Base-by-base conservation (phyloP, 2,329 filamentous ascomycete species). In the Delphinella strobiligena region DNA sequence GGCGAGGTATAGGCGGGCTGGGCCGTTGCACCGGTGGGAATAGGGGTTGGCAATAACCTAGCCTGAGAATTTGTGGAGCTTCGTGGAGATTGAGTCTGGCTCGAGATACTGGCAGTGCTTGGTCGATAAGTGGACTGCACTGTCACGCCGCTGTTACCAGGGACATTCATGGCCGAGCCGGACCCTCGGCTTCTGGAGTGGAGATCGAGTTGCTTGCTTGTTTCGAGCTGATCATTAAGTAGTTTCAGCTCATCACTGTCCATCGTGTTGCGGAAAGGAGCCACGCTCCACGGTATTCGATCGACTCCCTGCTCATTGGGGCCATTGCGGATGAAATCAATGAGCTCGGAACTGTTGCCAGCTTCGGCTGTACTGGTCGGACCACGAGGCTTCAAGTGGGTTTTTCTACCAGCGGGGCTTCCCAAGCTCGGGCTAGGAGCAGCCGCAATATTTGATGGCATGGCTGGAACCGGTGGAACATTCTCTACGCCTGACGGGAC, bases 321-420 rank as follows among this genome's bases (percentile, higher is more conserved):
- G 1, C 88, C 89, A 55, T 85, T 80, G 34, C 88, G 80, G 48
- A 98, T 93, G 58, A 98, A 96, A 56, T 96, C 88, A 48, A 95
- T 94, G 42, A 98, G 66, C 45, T 95, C 82, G 41, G 80, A 93
- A 47, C 80, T 79, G 36, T 78, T 71, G 12, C 77, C 71, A 31
- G 71, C 68, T 29, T 84, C 75, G 45, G 86, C 79, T 36, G 86
- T 81, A 42, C 89, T 52, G 19, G 38, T 45, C 37, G 54, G 47
- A 11, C 55, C 46, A 43, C 54, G 50, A 47, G 51, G 22, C 7
- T 27, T 7, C 7, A 12, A 27, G 12, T 7, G 22, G 7, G 22
- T 46, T 34, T 42, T 47, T 39, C n/a, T n/a, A n/a, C n/a, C n/a
- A n/a, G n/a, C n/a, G n/a, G 43, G 37, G 34, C 45, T 48, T 34